Evolutionary conservation across 164 flowering plant genomes (phyloP).

Genomic region (Chimonanthus praecox): DNA sequence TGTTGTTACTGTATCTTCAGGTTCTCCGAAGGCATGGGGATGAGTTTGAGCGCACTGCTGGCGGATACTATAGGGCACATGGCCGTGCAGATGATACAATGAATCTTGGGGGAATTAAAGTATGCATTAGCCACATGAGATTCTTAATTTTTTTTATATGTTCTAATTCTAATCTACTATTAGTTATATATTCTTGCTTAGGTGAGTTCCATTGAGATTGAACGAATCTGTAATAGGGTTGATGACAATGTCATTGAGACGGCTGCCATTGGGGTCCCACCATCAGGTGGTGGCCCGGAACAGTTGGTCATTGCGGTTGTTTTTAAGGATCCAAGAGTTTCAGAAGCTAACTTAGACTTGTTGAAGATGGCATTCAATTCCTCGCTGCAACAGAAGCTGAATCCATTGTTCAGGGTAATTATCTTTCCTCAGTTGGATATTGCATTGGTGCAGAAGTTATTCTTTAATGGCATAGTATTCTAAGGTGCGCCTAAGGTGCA

Average conservation of each 20-base stretch:
- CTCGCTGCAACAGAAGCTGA: conserved; percentile 69
- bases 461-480: no score
- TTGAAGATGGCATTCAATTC: conserved; percentile 59
- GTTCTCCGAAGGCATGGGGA: conserved; percentile 94
- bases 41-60: conserved; percentile 71
- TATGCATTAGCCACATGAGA: conserved; percentile 11
- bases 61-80: conserved; percentile 88
- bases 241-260: conserved; percentile 64
- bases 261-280: conserved; percentile 91
- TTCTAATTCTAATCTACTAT: background rate
- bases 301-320: conserved; percentile 72
- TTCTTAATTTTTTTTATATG: background rate
- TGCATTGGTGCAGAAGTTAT: background rate
- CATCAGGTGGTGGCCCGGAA: conserved; percentile 86
- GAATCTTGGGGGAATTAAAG: conserved; percentile 99
- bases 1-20: conserved; percentile 25
- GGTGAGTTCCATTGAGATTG: conserved; percentile 97
- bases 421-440: background rate
- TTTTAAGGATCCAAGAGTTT: conserved; percentile 41
- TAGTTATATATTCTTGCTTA: conserved; percentile 15
- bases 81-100: conserved; percentile 99
- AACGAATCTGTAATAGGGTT: conserved; percentile 71
- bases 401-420: conserved; percentile 85
- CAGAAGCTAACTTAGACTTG: conserved; percentile 29
- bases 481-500: background rate